phyloP scores from a whole-genome alignment of 192 early-diverging fungal genomes.

The Glomus cerebriforme region DNA sequence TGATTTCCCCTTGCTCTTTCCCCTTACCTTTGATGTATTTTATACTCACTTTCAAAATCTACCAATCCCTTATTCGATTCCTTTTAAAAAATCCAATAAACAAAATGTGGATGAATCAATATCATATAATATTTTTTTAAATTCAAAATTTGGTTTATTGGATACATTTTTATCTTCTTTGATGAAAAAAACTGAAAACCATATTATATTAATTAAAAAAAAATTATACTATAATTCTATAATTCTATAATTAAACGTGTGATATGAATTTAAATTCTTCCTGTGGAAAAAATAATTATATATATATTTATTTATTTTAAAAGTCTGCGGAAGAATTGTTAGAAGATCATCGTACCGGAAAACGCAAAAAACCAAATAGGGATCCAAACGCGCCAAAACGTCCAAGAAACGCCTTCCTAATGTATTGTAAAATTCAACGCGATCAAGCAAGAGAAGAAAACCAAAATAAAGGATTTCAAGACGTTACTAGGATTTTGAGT shows the following conservation, averaged over 20 bases:
- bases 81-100: background rate
- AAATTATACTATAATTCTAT: background rate
- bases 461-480: slow-evolving; percentile 37
- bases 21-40: background rate
- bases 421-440: slow-evolving; percentile 45
- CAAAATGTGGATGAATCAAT: background rate
- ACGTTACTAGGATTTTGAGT: slow-evolving; percentile 42
- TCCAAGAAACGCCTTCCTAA: slow-evolving; percentile 46
- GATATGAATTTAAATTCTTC: too few species aligned
- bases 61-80: background rate
- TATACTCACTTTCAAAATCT: background rate
- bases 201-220: background rate
- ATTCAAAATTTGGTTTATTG: background rate
- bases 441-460: slow-evolving; percentile 47
- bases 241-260: too few species aligned
- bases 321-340: slow-evolving; percentile 5
- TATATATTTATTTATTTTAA: background rate
- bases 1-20: background rate
- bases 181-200: background rate
- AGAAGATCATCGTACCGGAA: slow-evolving; percentile 14
- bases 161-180: background rate
- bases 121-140: background rate
- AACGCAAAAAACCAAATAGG: slow-evolving; percentile 40
- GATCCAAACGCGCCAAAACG: slow-evolving; percentile 52
- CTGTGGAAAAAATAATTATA: too few species aligned